These are phyloP conservation scores for Yamadazyma ubonensis DNA, from an alignment of 805 yeast genomes.

Conservation along the genomic window DNA sequence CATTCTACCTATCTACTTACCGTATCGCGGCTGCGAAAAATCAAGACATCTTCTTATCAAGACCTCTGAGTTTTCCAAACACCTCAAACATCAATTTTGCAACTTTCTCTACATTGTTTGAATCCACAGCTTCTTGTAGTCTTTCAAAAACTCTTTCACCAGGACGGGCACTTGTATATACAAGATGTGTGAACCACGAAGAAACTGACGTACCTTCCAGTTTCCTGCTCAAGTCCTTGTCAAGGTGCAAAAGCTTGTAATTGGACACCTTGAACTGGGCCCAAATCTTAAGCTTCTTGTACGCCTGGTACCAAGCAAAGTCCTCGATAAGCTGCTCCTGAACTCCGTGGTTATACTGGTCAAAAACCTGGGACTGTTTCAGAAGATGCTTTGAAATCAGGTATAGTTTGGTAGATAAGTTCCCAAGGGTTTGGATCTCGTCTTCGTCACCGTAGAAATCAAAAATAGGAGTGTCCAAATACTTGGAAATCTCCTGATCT, in stretches of 20 bases:
- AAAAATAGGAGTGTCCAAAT: constrained; percentile 6
- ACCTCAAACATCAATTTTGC: constrained; percentile 16
- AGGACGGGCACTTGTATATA: constrained; percentile 1
- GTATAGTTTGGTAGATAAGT: constrained; percentile 5
- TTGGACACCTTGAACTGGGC: constrained; percentile 57
- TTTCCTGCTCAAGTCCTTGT: constrained; percentile 25
- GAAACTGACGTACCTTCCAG: not conserved
- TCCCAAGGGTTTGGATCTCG: constrained; percentile 5
- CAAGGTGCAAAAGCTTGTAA: constrained; percentile 45
- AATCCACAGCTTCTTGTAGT: constrained; percentile 3
- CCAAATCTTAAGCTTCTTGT: constrained; percentile 57
- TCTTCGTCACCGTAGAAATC: constrained; percentile 8
- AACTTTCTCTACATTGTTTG: not conserved
- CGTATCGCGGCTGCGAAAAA: constrained; percentile 2
- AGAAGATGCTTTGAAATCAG: not conserved
- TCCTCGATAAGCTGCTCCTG: constrained; percentile 57
- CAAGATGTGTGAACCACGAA: constrained; percentile 8
- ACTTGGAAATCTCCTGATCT: constrained; percentile 5
- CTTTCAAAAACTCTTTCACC: constrained; percentile 1
- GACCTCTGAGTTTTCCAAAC: constrained; percentile 23
- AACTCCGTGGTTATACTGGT: constrained; percentile 45
- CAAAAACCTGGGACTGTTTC: constrained; percentile 42
- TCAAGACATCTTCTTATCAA: constrained; percentile 19
- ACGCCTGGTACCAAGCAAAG: constrained; percentile 73
- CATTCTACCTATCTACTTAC: not conserved